These are phyloP conservation scores for Pseudisothecium myosuroides DNA, from an alignment of 225 moss, liverwort and hornwort genomes.

Conservation along the genomic window DNA sequence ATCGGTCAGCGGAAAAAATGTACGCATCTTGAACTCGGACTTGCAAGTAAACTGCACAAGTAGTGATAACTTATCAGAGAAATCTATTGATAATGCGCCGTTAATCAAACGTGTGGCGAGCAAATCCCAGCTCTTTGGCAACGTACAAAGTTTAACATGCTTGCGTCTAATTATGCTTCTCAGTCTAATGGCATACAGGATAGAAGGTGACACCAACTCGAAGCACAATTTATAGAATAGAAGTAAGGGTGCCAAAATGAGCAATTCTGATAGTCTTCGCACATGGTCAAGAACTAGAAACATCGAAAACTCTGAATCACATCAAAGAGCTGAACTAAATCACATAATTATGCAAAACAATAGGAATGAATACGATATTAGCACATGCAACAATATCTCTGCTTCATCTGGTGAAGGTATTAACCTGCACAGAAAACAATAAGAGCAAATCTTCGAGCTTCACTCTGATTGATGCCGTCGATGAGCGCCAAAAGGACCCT, in stretches of 20 bases:
- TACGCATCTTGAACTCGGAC: slow-evolving; percentile 90
- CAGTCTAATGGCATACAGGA: not conserved
- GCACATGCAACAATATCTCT: not conserved
- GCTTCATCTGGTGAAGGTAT: not conserved
- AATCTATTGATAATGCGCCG: not conserved
- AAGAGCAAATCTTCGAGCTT: slow-evolving; percentile 65
- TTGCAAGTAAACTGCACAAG: slow-evolving; percentile 71
- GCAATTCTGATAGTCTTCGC: not conserved
- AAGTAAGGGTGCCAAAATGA: not conserved
- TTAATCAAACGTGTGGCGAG: not conserved
- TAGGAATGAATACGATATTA: not conserved
- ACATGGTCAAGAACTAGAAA: not conserved
- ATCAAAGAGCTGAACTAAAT: not conserved
- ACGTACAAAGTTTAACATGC: not conserved
- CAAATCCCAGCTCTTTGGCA: not conserved
- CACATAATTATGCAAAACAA: not conserved
- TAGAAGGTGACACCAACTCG: not conserved
- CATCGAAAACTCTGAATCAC: not conserved
- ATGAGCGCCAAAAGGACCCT: slow-evolving; percentile 59
- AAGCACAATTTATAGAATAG: not conserved
- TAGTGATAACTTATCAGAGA: not conserved
- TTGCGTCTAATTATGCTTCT: not conserved
- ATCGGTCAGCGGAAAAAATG: slow-evolving; percentile 76
- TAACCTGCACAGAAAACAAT: slow-evolving; percentile 75
- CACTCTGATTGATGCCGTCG: slow-evolving; percentile 82